These are phyloP conservation scores for Aureobasidium melanogenum DNA, from an alignment of 2,329 filamentous ascomycete species.

Conservation along the genomic window DNA sequence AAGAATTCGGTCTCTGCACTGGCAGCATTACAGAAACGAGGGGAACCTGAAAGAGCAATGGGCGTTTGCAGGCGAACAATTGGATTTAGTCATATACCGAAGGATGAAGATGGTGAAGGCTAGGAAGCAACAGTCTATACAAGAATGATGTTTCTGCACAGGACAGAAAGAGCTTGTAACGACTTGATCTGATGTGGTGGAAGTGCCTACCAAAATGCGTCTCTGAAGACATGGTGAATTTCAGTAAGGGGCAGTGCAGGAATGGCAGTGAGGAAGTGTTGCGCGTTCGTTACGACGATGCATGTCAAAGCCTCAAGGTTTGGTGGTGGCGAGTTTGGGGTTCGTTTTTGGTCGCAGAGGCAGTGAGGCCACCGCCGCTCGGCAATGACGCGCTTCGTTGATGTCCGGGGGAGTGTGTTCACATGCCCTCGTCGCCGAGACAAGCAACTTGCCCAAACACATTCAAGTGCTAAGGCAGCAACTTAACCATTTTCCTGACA, in stretches of 20 bases:
- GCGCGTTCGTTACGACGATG: background rate
- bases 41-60: background rate
- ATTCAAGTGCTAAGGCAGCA: constrained; percentile 5
- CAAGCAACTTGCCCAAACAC: background rate
- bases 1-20: background rate
- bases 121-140: background rate
- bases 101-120: background rate
- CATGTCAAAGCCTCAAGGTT: background rate
- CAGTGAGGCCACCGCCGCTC: background rate
- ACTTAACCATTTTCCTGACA: background rate
- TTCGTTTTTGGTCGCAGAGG: background rate
- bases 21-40: background rate
- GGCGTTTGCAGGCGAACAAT: background rate
- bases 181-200: background rate
- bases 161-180: background rate
- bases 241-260: background rate
- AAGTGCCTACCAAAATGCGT: background rate
- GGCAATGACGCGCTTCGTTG: background rate
- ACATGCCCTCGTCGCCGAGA: background rate
- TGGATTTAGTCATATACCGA: background rate
- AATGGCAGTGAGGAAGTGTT: background rate
- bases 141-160: background rate
- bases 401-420: background rate
- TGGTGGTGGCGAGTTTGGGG: background rate
- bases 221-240: background rate